Evolutionary conservation across 768 basidiomycete species (phyloP).

Genomic region (Termitomyces sp.): DNA sequence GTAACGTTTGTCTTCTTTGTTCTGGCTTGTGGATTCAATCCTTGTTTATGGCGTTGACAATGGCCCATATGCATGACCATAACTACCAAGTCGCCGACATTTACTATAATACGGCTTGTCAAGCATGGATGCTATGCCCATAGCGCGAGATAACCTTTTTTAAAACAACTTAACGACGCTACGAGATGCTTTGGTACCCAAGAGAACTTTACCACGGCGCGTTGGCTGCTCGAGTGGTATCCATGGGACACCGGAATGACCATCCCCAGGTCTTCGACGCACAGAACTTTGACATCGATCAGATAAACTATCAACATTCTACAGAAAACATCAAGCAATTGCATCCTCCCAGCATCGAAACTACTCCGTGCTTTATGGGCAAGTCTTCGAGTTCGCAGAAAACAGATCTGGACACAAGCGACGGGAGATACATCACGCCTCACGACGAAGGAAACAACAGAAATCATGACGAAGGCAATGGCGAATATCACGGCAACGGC

Average conservation of each 20-base stretch:
- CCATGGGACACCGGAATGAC: background rate
- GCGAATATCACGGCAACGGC: no score
- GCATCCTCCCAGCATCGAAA: no score
- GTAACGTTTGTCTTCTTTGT: conserved; percentile 1
- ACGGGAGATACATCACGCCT: background rate
- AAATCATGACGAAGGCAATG: no score
- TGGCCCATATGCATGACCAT: background rate
- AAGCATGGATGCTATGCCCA: background rate
- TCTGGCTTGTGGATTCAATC: background rate
- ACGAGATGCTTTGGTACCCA: background rate
- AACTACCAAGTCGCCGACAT: background rate
- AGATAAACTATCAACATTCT: background rate
- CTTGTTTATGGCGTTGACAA: background rate
- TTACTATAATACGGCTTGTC: background rate
- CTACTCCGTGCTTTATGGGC: no score
- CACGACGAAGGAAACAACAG: background rate
- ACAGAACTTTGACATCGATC: background rate
- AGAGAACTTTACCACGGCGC: background rate
- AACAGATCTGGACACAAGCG: background rate
- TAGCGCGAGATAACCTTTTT: background rate
- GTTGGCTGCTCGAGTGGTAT: background rate
- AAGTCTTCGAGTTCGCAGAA: background rate
- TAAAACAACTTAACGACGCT: background rate
- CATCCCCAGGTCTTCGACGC: no score
- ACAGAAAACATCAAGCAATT: no score